Base-by-base conservation (phyloP, 352 stramenopile genomes). In the Pythium angustatum region DNA sequence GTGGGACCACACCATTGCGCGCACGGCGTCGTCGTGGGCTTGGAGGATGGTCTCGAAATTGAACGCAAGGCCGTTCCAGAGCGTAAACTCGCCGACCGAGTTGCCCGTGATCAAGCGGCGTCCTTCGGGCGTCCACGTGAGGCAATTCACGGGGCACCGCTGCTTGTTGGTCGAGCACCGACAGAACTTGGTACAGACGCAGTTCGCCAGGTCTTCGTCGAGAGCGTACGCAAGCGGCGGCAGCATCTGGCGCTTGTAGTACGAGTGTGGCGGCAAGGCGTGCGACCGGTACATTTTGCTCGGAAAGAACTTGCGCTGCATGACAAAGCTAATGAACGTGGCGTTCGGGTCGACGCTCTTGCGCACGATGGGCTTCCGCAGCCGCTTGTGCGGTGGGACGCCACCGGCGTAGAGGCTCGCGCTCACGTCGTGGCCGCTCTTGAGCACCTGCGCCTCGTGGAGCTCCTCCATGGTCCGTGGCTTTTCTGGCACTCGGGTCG, bases 51-150 rank as follows among this genome's bases (percentile, higher is more conserved):
- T 96, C 85, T 99, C 96, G 72, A 98, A 99, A 63, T 98, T 98
- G 81, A 99, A 99, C 28, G 94, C 97, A 44, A 98, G 83, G 5
- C 96, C 95, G 72, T 99, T 98, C 97, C 97, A 99, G 47, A 99
- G 81, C 55, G 96, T 99, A 73, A 99, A 99, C 75, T 97, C 91
- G 44, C 96, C 96, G 57, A 98, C 96, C 68, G 96, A 97, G 73
- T 98, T 99, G 58, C 94, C 97, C 10, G 97, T 99, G 77, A 99
- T 96, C 48, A 98, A 76, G 27, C 94, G 90, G 30, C 93, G 87
- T 22, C 93, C 96, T 62, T 98, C 96, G 11, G 96, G 97, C 33
- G 95, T 98, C 96, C 96, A 99, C 67, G 85, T 97, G 47, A 99
- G 81, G 73, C 84, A 95, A 73, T 97, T 97, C 33, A 98, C 89